Evolutionary conservation across 2,329 filamentous ascomycete genomes (phyloP), one percentile per base, ranked within the genome.

Genomic region (Plectosphaerella cucumerina): DNA sequence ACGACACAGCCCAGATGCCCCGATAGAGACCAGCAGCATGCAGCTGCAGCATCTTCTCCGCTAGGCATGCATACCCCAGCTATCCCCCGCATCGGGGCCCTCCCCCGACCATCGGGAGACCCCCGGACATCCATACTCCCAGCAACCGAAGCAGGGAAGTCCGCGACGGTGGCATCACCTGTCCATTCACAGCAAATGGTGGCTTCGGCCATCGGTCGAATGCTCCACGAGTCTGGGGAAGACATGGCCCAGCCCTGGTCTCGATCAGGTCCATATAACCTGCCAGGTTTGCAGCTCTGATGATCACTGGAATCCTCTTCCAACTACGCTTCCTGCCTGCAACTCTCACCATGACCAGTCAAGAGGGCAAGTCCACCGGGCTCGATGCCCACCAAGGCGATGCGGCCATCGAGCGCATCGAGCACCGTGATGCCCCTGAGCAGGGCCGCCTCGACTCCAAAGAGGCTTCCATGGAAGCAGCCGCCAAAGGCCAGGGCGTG

Each of bases 401-500:
- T 12, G 17, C 17, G n/a, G 20, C 44, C 26, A 33, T 35, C 31
- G 35, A 35, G 17, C 17, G 17, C 44, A 35, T 47, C 14, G 44
- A 35, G 33, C 44, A 31, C 22, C 44, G 31, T 11, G 31, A 47
- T 10, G 26, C 34, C 31, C 26, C 18, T 12, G 44, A 35, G 33
- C 15, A 37, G 18, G 44, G 44, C 18, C 18, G 35, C 8, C 23
- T 37, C 26, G 33, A 22, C 34, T 18, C 44, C 31, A 47, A 47
- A 18, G 44, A 47, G 31, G 44, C 44, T 5, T 35, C 31, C 44
- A 47, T 55, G 31, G 56, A 62, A 14, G 60, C 61, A 11, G 56
- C 56, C 5, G 50, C 53, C 20, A 58, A 54, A 22, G 62, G 62
- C n/a, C 62, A 65, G 47, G 57, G 53, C 8, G 44, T 56, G 17